Conservation (phyloP, 169 alveolate genomes). For the Plasmodium falciparum region DNA sequence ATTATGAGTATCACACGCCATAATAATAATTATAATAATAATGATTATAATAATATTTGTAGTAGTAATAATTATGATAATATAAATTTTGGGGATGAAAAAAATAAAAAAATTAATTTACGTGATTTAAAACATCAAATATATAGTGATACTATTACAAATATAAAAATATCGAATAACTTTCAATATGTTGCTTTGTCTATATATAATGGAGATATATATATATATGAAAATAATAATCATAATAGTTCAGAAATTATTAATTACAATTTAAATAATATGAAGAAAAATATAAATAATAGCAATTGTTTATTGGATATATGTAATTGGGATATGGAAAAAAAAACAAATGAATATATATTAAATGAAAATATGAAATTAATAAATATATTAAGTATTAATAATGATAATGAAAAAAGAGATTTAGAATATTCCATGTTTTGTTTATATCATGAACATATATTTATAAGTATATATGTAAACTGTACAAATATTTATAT, state of each 20-base stretch:
- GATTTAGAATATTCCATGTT: constrained; percentile 73
- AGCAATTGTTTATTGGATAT: constrained; percentile 46
- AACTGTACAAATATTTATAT: constrained; percentile 52
- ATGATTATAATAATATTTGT: background rate
- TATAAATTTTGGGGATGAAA: too few relatives aligned
- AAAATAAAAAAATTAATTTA: background rate
- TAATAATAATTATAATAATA: background rate
- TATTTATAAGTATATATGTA: constrained; percentile 44
- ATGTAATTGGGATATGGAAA: constrained; percentile 36
- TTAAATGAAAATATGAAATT: constrained; percentile 57
- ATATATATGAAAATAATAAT: constrained; percentile 64
- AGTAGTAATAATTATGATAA: background rate
- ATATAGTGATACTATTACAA: constrained; percentile 70
- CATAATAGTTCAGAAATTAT: constrained; percentile 36
- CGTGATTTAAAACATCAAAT: constrained; percentile 37
- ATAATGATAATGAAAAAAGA: constrained; percentile 22
- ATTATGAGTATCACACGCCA: background rate
- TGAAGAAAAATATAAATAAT: constrained; percentile 57
- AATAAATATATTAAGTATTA: constrained; percentile 39
- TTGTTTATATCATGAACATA: constrained; percentile 60
- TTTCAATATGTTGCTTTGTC: constrained; percentile 41
- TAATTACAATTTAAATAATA: constrained; percentile 38
- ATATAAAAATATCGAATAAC: constrained; percentile 38
- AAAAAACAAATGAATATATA: constrained; percentile 8
- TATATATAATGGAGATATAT: constrained; percentile 71